Percentiles rank a stretch among this genome's conserved stretches.
phyloP scores from a whole-genome alignment of 2,329 filamentous ascomycete genomes.

The Aspergillus fumigatus region DNA sequence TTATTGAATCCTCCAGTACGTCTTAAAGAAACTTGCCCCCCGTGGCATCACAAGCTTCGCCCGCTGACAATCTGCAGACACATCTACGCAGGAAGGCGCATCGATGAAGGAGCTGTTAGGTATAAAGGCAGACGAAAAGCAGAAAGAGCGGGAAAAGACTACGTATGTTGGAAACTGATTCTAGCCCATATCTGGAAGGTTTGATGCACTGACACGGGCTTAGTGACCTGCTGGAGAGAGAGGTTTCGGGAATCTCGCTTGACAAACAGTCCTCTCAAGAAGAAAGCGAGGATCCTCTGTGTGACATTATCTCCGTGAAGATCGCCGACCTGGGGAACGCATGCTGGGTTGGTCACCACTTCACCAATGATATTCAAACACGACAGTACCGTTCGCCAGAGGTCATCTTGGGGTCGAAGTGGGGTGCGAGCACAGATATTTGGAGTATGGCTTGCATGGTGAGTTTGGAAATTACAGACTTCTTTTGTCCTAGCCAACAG shows the following conservation, averaged over 20 bases:
- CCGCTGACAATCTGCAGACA: slow-evolving; percentile 36
- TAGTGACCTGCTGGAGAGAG: slow-evolving; percentile 83
- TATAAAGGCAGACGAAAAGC: slow-evolving; percentile 57
- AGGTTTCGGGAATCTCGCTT: slow-evolving; percentile 91
- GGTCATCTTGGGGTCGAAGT: slow-evolving; percentile 93
- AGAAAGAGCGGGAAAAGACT: slow-evolving; percentile 86
- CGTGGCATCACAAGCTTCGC: slow-evolving; percentile 16
- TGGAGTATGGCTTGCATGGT: slow-evolving; percentile 99
- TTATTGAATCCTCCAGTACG: slow-evolving; percentile 68
- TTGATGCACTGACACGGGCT: slow-evolving; percentile 8
- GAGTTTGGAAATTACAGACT: slow-evolving; percentile 30
- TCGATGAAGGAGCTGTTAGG: slow-evolving; percentile 55
- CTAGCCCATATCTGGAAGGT: background rate
- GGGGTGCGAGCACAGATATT: slow-evolving; percentile 98
- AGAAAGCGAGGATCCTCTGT: slow-evolving; percentile 30
- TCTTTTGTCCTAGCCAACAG: background rate
- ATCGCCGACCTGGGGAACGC: slow-evolving; percentile 98
- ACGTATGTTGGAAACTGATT: slow-evolving; percentile 59
- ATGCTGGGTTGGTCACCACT: slow-evolving; percentile 98
- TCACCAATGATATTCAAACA: slow-evolving; percentile 98
- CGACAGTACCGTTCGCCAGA: slow-evolving; percentile 95
- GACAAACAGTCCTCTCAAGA: slow-evolving; percentile 59
- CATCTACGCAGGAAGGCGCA: slow-evolving; percentile 42
- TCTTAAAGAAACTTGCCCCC: slow-evolving; percentile 34
- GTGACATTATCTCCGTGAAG: slow-evolving; percentile 92